Evolutionary conservation across 257 asterid genomes (phyloP).

Genomic region (Solanum sitiens): DNA sequence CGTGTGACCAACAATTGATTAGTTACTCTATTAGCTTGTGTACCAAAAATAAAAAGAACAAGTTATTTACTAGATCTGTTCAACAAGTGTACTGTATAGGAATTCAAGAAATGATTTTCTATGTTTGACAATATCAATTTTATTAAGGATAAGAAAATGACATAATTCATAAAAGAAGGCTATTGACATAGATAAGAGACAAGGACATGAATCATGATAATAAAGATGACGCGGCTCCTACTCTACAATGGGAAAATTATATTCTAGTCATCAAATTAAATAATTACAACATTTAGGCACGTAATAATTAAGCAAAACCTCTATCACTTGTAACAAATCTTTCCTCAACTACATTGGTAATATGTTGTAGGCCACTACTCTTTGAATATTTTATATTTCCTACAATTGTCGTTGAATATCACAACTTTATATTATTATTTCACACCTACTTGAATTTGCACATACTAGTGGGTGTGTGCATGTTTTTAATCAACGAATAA

Average conservation of each 20-base stretch:
- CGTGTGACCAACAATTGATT: not conserved
- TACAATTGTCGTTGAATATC: not conserved
- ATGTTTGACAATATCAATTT: not conserved
- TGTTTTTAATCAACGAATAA: not conserved
- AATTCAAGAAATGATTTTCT: not conserved
- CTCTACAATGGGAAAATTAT: not conserved
- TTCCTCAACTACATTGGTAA: not conserved
- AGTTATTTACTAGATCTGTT: not conserved
- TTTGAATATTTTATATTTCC: not conserved
- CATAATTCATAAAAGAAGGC: not conserved
- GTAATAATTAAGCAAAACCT: not conserved
- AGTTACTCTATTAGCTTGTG: not conserved
- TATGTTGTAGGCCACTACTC: not conserved
- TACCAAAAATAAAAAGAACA: not conserved
- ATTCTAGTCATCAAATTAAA: no score
- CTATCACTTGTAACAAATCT: not conserved
- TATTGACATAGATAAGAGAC: not conserved
- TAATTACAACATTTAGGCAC: not conserved
- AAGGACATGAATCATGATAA: not conserved
- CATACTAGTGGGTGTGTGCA: not conserved
- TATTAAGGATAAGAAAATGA: not conserved
- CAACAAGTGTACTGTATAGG: not conserved
- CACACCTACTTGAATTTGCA: not conserved
- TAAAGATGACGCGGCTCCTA: not conserved
- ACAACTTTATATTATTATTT: not conserved